Evolutionary conservation across 805 yeast species (phyloP), one percentile per base, ranked within the genome.

Genomic region (Saturnispora besseyi): DNA sequence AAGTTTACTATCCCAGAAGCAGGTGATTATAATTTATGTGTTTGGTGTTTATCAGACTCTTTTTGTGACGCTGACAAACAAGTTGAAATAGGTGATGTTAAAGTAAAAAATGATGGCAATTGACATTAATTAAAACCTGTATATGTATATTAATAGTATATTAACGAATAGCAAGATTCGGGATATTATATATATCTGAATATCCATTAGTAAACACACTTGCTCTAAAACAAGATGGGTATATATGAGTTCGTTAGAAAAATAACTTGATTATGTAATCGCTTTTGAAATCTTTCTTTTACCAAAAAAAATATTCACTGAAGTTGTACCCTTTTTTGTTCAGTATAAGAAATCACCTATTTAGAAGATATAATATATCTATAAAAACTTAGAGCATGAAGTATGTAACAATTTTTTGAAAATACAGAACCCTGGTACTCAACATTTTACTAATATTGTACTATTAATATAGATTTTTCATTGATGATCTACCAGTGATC

Each of bases 31-130:
- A 61, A 73, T 15, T 65, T 90, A 26, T 77, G 81, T 0, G 68
- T 88, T 1, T 90, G 95, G 95, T 81, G 91, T 60, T 77, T 90
- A 62, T 85, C 96, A 67, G 97, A 90, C 59, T 82, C 95, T 0
- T 91, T 90, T 59, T 60, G 87, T n/a, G 98, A 90, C 61, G 95
- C 89, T 2, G 99, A 91, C 62, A 87, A 86, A 63, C 96, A 91
- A 66, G 75, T 82, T 45, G 77, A 73, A 26, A 41, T 52, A 15
- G 48, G 48, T 6, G 46, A 43, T 18, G 32, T 48, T 24, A 33
- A 29, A 30, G 33, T 34, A 5, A 21, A 42, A 42, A 12, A 22
- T 7, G n/a, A 6, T 22, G 8, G 5, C 22, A 32, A 29, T 22
- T 12, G 12, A 15, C 8, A 37, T 11, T 22, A 22, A 15, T 31